phyloP scores from a whole-genome alignment of 768 basidiomycete species.

The Tulasnella sp. region DNA sequence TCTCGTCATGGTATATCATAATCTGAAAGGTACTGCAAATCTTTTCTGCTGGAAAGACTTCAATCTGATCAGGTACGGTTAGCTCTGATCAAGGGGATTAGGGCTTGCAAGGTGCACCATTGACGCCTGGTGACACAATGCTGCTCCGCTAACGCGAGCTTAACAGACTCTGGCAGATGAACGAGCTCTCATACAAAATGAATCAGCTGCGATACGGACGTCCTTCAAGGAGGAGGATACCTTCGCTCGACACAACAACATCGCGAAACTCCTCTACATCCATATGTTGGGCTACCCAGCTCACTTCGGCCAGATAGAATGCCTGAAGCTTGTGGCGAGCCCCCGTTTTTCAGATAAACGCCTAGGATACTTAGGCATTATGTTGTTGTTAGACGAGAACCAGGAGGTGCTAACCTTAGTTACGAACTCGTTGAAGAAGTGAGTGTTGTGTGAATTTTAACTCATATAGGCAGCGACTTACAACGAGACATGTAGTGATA shows the following conservation, averaged over 20 bases:
- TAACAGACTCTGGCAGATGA: conserved; percentile 94
- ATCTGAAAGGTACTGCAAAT: conserved; percentile 58
- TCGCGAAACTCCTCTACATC: conserved; percentile 96
- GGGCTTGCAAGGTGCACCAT: conserved; percentile 77
- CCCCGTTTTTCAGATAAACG: conserved; percentile 94
- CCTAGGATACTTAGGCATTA: conserved; percentile 92
- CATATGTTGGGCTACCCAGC: conserved; percentile 98
- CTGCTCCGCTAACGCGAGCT: conserved; percentile 17
- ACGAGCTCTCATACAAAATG: conserved; percentile 90
- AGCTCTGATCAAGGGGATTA: conserved; percentile 97
- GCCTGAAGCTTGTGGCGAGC: conserved; percentile 86
- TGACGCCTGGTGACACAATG: conserved; percentile 5
- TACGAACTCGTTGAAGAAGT: conserved; percentile 99
- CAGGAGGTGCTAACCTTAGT: conserved; percentile 95
- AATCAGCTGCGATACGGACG: conserved; percentile 92
- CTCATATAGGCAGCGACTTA: not conserved
- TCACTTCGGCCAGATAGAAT: conserved; percentile 98
- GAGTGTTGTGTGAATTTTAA: conserved; percentile 25
- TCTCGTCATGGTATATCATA: conserved; percentile 41
- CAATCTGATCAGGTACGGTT: not conserved
- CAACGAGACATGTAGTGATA: conserved; percentile 70
- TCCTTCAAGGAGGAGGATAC: conserved; percentile 97
- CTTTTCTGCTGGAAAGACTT: not conserved
- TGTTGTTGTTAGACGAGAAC: conserved; percentile 94
- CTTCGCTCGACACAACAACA: conserved; percentile 88